Evolutionary conservation across 73 alveolate species (phyloP).

Genomic region (Stentor roeselii): DNA sequence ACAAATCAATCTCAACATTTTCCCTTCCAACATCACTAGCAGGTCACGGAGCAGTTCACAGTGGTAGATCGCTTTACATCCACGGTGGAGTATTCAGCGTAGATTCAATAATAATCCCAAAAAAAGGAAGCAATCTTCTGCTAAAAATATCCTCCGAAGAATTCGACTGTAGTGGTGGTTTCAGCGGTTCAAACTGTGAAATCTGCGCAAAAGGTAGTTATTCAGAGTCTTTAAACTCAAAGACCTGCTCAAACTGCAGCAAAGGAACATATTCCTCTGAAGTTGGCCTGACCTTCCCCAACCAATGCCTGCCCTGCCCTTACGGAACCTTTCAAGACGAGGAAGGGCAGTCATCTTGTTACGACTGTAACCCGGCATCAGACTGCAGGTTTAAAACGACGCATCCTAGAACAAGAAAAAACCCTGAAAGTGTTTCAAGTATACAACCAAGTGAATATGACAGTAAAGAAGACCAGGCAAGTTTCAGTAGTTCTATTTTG

Average conservation of each 20-base stretch:
- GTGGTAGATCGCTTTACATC: neutral
- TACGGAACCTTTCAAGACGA: neutral
- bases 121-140: neutral
- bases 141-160: neutral
- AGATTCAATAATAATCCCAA: too few relatives aligned
- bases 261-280: neutral
- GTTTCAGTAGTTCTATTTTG: too few relatives aligned
- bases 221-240: neutral
- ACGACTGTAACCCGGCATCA: neutral
- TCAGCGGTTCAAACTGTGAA: neutral
- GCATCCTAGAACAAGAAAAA: neutral
- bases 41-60: neutral
- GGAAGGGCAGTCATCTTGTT: neutral
- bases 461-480: too few relatives aligned
- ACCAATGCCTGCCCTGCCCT: conserved; percentile 4
- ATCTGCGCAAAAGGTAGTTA: conserved; percentile 9
- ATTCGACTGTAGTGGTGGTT: neutral
- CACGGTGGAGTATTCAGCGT: neutral
- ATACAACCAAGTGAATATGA: too few relatives aligned
- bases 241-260: neutral
- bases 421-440: too few relatives aligned
- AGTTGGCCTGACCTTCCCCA: neutral
- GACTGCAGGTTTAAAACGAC: neutral
- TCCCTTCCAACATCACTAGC: neutral
- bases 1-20: too few relatives aligned